Conservation (phyloP, 345 rosid species). For the thale cress (Arabidopsis thaliana) region DNA sequence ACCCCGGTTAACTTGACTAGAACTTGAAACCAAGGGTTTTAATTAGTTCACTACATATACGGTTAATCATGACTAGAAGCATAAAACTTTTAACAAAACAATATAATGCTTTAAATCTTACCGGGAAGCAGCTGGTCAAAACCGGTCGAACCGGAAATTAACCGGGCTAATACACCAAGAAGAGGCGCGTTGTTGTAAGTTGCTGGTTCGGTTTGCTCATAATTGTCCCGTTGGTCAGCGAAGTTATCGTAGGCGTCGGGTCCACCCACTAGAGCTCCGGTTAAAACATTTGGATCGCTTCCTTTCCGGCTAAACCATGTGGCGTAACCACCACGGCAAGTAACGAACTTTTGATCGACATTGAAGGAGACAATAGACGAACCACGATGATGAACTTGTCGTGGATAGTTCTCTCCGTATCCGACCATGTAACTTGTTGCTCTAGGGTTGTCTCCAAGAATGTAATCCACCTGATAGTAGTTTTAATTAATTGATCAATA, state of each 20-base stretch:
- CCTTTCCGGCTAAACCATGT: conserved; percentile 74
- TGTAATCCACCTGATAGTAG: conserved; percentile 71
- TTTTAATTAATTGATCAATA: not conserved
- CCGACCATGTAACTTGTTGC: conserved; percentile 98
- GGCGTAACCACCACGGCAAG: conserved; percentile 91
- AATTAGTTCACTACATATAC: too few species aligned
- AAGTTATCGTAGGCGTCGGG: conserved; percentile 95
- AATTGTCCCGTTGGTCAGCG: conserved; percentile 88
- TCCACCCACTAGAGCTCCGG: conserved; percentile 95
- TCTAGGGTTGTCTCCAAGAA: conserved; percentile 96
- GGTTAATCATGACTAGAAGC: too few species aligned
- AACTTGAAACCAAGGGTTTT: not conserved
- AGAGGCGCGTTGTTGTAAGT: conserved; percentile 96
- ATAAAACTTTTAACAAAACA: too few species aligned
- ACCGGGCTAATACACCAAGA: conserved; percentile 81
- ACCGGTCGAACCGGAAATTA: conserved; percentile 62
- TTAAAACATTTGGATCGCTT: conserved; percentile 81
- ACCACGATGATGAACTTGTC: conserved; percentile 85
- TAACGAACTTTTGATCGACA: conserved; percentile 62
- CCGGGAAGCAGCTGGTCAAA: conserved; percentile 89
- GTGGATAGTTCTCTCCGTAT: conserved; percentile 84
- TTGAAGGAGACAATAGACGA: conserved; percentile 88
- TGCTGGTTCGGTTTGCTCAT: conserved; percentile 97
- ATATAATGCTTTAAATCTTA: conserved; percentile 27
- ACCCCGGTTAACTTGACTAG: not conserved